Base-by-base conservation (phyloP, 352 stramenopile species). In the Phytophthora megakarya region DNA sequence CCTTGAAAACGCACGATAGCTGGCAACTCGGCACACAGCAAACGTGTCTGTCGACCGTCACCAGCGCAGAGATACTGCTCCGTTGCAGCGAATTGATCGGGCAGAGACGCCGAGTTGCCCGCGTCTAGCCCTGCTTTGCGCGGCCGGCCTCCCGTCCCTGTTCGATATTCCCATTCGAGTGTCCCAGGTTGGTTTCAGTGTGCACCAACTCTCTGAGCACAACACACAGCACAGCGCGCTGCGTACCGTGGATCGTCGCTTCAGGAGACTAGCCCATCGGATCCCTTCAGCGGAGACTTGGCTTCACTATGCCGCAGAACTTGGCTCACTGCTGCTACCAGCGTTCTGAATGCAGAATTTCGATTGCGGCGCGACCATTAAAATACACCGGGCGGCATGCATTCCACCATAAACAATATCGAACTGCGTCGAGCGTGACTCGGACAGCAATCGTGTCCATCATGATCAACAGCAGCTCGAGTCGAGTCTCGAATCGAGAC, bases 371-470 rank as follows among this genome's bases (percentile, higher is more conserved):
- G 37, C 33, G 37, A 38, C 48, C 22, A 25, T 33, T 37, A n/a
- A 39, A 16, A n/a, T 48, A 61, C 58, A 25, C 49, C 49, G 54
- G 48, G 25, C 21, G 39, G 16, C n/a, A 35, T 5, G 15, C 42
- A 37, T 62, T 35, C 61, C 61, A 68, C 61, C 26, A 64, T 68
- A 64, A 63, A 52, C 61, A 64, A 68, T 58, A 57, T 68, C 61
- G 61, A 68, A 63, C 42, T 39, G 43, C 42, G 19, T 50, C 23
- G n/a, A 47, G 19, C 30, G 30, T 35, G 30, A 11, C 50, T 33
- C 38, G 38, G 50, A 49, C 44, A 50, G 28, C 40, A 48, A 67
- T 62, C 40, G 33, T 28, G 42, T 47, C 38, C 44, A 32, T 7
- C 43, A 19, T 37, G 30, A 23, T 16, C 21, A 18, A 22, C 37